Percentiles rank a stretch among this genome's conserved stretches.
Conservation (phyloP, 306 rosid species). For the Acmispon strigosus region DNA sequence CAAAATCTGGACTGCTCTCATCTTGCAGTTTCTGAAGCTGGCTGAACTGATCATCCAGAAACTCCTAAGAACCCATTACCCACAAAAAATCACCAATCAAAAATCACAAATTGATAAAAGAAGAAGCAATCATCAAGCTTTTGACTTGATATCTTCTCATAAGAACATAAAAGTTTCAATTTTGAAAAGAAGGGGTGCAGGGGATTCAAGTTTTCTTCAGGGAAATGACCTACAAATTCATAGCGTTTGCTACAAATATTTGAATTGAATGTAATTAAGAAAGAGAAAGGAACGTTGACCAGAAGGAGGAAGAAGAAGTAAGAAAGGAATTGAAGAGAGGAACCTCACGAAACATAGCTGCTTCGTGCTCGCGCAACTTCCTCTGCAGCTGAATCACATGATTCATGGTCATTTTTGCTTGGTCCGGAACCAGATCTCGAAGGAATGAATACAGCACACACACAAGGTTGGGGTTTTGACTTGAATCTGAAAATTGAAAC, state of each 20-base stretch:
- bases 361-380: conserved; percentile 40
- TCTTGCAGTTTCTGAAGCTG: conserved; percentile 76
- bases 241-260: neutral
- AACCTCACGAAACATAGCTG: conserved; percentile 49
- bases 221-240: conserved; percentile 11
- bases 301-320: neutral
- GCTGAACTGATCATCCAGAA: conserved; percentile 65
- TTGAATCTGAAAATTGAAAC: neutral
- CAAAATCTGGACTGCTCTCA: conserved; percentile 65
- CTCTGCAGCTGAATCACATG: conserved; percentile 37
- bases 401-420: conserved; percentile 40
- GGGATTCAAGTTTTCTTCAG: neutral
- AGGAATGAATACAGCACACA: neutral
- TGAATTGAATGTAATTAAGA: neutral
- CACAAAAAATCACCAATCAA: neutral
- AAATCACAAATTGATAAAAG: neutral
- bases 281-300: neutral
- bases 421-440: neutral
- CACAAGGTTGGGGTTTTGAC: neutral
- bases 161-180: neutral
- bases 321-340: neutral
- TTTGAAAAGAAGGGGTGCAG: too few species aligned
- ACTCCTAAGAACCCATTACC: conserved; percentile 30
- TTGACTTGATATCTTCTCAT: neutral
- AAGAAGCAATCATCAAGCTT: neutral